Evolutionary conservation across 495 filamentous ascomycete genomes (phyloP), one percentile per base, ranked within the genome.

Genomic region (Aspergillus haitiensis): DNA sequence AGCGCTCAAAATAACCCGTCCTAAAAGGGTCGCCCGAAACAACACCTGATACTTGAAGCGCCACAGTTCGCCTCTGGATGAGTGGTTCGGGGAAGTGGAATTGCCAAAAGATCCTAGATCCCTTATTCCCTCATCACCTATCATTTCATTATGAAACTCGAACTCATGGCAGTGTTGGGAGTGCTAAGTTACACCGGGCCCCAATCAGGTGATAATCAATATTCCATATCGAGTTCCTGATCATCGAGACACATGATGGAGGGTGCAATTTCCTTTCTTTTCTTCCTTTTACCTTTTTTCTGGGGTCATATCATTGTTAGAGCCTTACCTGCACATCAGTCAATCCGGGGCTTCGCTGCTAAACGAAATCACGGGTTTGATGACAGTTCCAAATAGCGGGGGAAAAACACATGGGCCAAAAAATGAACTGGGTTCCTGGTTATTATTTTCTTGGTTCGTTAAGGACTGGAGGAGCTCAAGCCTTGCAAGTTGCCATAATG

Each of bases 21-120:
- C 44, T 6, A 58, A 39, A 40, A 47, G 5, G 6, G 27, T 18
- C 44, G 5, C n/a, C 6, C 44, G 6, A 47, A 47, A 54, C 52
- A 40, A 16, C 39, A 52, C 21, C 21, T 56, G 46, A 50, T 32
- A 57, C 39, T 48, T 36, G 59, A 48, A 55, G 49, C 62, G 62
- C 62, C 62, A 64, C 57, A 60, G 44, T 46, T 64, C 52, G 47
- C 53, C 59, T 49, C 63, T 59, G 60, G 63, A 39, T 54, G 55
- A 60, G 63, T 59, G 59, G 60, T 61, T 67, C 64, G 64, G 54
- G 57, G 62, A 60, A 60, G 47, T 58, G 27, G 61, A 52, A 63
- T 52, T 27, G n/a, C 21, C 13, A 44, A 45, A 50, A 58, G 62
- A 60, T 64, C 62, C 58, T 27, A 27, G 21, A 27, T 27, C 21